phyloP scores from a whole-genome alignment of 108 stramenopile genomes.

The Skeletonema potamos region DNA sequence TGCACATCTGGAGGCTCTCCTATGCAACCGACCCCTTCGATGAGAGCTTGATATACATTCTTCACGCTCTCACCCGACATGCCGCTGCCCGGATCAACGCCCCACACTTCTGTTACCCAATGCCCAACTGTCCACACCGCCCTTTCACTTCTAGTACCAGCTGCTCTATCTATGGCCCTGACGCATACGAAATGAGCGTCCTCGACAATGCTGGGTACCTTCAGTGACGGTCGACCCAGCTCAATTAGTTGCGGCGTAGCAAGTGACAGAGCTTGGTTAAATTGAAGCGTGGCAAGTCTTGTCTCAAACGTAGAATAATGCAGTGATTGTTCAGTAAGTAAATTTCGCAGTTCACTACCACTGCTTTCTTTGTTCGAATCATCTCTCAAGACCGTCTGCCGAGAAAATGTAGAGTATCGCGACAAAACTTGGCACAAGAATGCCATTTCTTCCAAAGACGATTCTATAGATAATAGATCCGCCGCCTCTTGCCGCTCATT shows the following conservation, averaged over 20 bases:
- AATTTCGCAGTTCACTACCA: constrained; percentile 19
- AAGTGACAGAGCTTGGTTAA: constrained; percentile 38
- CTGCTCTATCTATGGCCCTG: constrained; percentile 75
- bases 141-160: constrained; percentile 68
- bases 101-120: constrained; percentile 81
- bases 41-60: constrained; percentile 68
- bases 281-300: constrained; percentile 38
- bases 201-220: constrained; percentile 82
- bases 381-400: constrained; percentile 9
- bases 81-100: constrained; percentile 47
- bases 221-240: constrained; percentile 36
- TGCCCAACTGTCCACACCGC: constrained; percentile 85
- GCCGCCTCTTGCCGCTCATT: not conserved
- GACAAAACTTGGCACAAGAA: constrained; percentile 75
- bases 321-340: constrained; percentile 45
- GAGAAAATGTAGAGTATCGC: constrained; percentile 54
- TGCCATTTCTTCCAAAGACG: constrained; percentile 80
- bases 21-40: constrained; percentile 54
- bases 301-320: constrained; percentile 46
- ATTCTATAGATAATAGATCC: constrained; percentile 50
- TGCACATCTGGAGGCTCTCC: constrained; percentile 4
- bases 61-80: constrained; percentile 13
- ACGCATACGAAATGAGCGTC: constrained; percentile 81
- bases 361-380: not conserved
- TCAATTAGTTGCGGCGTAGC: constrained; percentile 45